Conservation (phyloP, 345 rosid species). For the Tarenaya hassleriana region DNA sequence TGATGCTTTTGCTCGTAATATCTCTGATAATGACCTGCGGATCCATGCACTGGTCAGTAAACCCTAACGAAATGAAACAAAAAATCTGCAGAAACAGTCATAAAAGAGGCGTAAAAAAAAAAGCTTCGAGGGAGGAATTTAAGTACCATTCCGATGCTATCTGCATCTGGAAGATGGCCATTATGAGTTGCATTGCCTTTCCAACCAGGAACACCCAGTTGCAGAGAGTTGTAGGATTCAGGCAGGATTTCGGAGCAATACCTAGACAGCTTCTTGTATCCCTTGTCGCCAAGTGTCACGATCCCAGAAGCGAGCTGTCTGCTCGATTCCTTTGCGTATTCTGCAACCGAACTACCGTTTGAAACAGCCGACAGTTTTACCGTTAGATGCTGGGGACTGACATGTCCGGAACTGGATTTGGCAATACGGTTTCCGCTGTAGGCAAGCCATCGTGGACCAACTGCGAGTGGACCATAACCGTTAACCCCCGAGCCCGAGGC, state of each 20-base stretch:
- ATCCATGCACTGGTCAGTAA: slow-evolving; percentile 1
- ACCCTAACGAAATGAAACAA: neutral
- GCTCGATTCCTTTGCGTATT: slow-evolving; percentile 83
- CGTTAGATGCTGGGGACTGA: slow-evolving; percentile 57
- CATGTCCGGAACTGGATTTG: slow-evolving; percentile 41
- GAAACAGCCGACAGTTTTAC: slow-evolving; percentile 41
- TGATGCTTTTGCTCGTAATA: slow-evolving; percentile 53
- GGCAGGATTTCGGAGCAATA: slow-evolving; percentile 75
- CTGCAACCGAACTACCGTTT: slow-evolving; percentile 55
- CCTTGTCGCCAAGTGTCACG: slow-evolving; percentile 74
- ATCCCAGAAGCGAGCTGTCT: slow-evolving; percentile 89
- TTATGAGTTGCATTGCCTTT: slow-evolving; percentile 48
- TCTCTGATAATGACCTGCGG: slow-evolving; percentile 82
- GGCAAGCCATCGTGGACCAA: slow-evolving; percentile 95
- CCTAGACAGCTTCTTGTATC: slow-evolving; percentile 58
- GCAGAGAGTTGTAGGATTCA: slow-evolving; percentile 45
- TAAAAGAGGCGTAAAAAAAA: slow-evolving; percentile 5
- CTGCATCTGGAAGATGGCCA: slow-evolving; percentile 54
- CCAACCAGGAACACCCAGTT: slow-evolving; percentile 44
- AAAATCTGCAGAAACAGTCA: no score
- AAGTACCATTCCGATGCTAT: slow-evolving; percentile 78
- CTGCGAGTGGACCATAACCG: slow-evolving; percentile 93
- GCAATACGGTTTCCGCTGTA: slow-evolving; percentile 71
- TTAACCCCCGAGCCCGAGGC: slow-evolving; percentile 42
- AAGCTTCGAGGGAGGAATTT: slow-evolving; percentile 14